Base-by-base conservation (phyloP, 768 basidiomycete genomes). In the Leccinum arenicola region DNA sequence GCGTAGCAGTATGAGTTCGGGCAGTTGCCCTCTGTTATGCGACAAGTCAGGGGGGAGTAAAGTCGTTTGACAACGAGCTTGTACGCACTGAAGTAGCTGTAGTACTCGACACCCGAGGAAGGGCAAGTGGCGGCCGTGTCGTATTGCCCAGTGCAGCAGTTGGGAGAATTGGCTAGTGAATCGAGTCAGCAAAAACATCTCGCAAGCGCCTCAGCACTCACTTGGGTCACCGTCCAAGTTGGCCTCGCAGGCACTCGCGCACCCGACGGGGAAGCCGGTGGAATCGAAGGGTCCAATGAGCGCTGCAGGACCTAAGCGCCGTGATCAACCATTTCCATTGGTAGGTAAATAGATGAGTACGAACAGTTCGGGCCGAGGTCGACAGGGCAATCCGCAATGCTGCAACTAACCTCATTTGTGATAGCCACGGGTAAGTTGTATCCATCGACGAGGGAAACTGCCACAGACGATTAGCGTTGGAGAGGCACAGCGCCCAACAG, bases 361-460 rank as follows among this genome's bases (percentile, higher is more conserved):
- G 35, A 47, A 85, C 86, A 89, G 61, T 81, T 75, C 0, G 84
- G 81, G 15, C 77, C 78, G 31, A 88, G 76, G 65, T 89, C 87
- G 38, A 86, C 83, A 2, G 83, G 74, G 66, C 87, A 90, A 59
- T 79, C 75, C 1, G 86, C 80, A n/a, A 82, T 70, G 33, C 69
- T 73, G 66, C 88, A 89, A 15, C 79, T 81, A 50, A 70, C 75
- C 67, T 78, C 80, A 73, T 84, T 87, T 55, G 73, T 75, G 62
- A 89, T 84, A 10, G 75, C 72, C 65, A 85, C 68, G 15, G 88
- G 87, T 12, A 89, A 68, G 64, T 88, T 86, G 64, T 78, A 86
- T 3, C 87, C 86, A 61, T 87, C 84, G 36, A 88, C 86, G 43
- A 88, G 75, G 29, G 85, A 85, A 43, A 87, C 85, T 85, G 54